Base-by-base conservation (phyloP, 768 basidiomycete genomes). In the Tubosaeta sp. region DNA sequence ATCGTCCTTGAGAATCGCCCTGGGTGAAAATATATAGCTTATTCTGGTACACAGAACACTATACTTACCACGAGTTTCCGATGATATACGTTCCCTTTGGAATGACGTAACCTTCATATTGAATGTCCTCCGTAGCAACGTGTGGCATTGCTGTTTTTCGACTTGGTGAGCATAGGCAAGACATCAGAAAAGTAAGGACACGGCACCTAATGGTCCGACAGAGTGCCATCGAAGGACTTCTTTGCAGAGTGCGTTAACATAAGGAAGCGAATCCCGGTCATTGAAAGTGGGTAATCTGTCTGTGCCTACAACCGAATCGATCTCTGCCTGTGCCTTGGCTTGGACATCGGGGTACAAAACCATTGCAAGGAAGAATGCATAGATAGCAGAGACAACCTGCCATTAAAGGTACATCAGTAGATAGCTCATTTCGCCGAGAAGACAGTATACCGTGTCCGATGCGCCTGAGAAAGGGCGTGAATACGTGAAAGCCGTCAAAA, bases 1-100 rank as follows among this genome's bases (percentile, higher is more conserved):
- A 2, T 74, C 73, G 60, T 85, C 76, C 43, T 78, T 77, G 1
- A 80, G 65, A 64, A 84, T 77, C n/a, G 65, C 68, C 82, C 83
- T 83, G 48, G 37, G n/a, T 1, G 19, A 5, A 12, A 6, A 13
- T 45, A 17, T 10, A 6, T 33, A n/a, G 16, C 7, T 66, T 51
- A 38, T 39, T 17, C 31, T 34, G 4, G 58, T 14, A 33, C 6
- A n/a, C 3, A 14, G 7, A 13, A 3, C 8, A 37, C 0, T 2
- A 45, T 10, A 64, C 73, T 39, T 48, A 60, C 62, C 65, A 66
- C 1, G 35, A 26, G 9, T 69, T 63, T 17, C 62, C 60, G 11
- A 63, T 45, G 5, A 68, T 50, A 7, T 25, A n/a, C 3, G 59
- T 56, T 42, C 66, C 68, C 44, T 65, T 61, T 0, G 66, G 65